phyloP scores from a whole-genome alignment of 179 eudicot genomes.

The Camellia oleifera region DNA sequence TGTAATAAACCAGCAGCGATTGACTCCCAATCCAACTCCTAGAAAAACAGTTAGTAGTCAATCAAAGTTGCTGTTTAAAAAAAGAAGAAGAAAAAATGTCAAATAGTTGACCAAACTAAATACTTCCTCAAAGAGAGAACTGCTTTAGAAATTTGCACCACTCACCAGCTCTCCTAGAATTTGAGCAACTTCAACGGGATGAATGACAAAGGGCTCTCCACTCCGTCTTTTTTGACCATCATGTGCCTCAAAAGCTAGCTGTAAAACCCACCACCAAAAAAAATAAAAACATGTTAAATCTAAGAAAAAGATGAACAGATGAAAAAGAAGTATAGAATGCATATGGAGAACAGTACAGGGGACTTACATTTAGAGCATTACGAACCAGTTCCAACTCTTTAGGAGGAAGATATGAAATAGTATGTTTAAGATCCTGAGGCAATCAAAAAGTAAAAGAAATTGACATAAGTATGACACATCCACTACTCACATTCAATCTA shows the following conservation, averaged over 20 bases:
- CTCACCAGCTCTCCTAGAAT: constrained; percentile 95
- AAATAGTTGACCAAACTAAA: neutral
- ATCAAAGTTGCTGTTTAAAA: neutral
- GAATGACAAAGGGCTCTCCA: constrained; percentile 94
- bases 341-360: constrained; percentile 6
- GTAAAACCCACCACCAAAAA: constrained; percentile 27
- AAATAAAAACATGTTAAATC: neutral
- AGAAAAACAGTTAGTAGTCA: constrained; percentile 15
- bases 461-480: neutral
- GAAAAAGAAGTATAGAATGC: too few species aligned
- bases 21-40: constrained; percentile 99
- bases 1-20: constrained; percentile 94
- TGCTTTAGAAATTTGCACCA: constrained; percentile 13
- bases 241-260: constrained; percentile 97
- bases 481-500: neutral
- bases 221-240: constrained; percentile 95
- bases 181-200: constrained; percentile 95
- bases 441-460: constrained; percentile 16
- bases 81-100: neutral
- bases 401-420: constrained; percentile 67
- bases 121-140: neutral
- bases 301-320: neutral
- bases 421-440: constrained; percentile 72
- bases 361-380: constrained; percentile 72
- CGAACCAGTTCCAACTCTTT: constrained; percentile 70